Conservation (phyloP, 2,329 filamentous ascomycete species). For the Curvularia sp. region DNA sequence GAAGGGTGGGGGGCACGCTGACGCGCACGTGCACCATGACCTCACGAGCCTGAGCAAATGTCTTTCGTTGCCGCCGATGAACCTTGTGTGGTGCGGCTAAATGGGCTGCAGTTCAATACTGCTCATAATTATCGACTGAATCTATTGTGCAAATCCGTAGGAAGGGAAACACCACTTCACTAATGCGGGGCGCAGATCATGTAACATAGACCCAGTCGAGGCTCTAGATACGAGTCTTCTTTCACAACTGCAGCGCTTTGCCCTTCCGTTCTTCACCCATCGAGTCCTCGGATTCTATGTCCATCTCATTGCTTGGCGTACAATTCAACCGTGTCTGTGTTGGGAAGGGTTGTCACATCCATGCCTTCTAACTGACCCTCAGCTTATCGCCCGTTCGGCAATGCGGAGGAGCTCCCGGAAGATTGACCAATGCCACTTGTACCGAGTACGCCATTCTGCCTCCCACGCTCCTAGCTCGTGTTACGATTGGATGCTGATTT, state of each 20-base stretch:
- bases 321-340: constrained; percentile 1
- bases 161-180: constrained; percentile 4
- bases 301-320: not conserved
- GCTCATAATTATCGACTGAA: constrained; percentile 6
- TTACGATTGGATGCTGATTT: constrained; percentile 9
- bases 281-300: not conserved
- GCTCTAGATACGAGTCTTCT: constrained; percentile 1
- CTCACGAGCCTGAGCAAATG: constrained; percentile 8
- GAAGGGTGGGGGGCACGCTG: constrained; percentile 15
- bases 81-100: constrained; percentile 23
- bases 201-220: constrained; percentile 15
- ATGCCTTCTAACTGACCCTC: constrained; percentile 1
- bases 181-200: constrained; percentile 19
- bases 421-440: constrained; percentile 14
- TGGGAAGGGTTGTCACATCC: not conserved
- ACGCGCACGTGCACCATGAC: constrained; percentile 22
- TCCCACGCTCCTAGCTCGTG: constrained; percentile 1
- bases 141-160: not conserved
- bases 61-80: constrained; percentile 1
- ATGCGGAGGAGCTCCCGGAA: constrained; percentile 23
- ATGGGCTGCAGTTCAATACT: constrained; percentile 27
- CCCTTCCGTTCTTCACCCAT: not conserved
- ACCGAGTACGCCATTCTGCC: constrained; percentile 8
- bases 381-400: constrained; percentile 18
- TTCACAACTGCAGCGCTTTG: constrained; percentile 2